phyloP scores from a whole-genome alignment of 192 early-diverging fungal species.

The Ambispora gerdemannii region DNA sequence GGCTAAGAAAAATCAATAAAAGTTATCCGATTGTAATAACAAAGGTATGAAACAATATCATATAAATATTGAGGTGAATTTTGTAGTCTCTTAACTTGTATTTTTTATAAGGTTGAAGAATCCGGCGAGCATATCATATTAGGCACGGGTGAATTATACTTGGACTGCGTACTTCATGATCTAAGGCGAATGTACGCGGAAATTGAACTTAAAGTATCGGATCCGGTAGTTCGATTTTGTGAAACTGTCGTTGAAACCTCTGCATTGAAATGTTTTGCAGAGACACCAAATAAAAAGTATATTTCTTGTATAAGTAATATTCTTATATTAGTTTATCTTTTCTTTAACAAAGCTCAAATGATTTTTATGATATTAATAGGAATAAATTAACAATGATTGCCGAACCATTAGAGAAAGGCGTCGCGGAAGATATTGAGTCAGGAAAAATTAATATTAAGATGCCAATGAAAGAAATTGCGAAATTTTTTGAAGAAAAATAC shows the following conservation, averaged over 20 bases:
- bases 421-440: conserved; percentile 90
- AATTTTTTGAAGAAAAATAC: conserved; percentile 82
- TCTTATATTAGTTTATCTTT: too few species aligned
- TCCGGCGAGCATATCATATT: conserved; percentile 95
- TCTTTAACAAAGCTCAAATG: too few species aligned
- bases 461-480: conserved; percentile 71
- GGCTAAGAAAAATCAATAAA: conserved; percentile 93
- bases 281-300: conserved; percentile 97
- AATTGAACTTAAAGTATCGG: conserved; percentile 97
- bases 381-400: conserved; percentile 96
- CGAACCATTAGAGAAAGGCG: conserved; percentile 87
- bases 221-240: conserved; percentile 93
- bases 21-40: conserved; percentile 88
- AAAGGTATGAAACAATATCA: too few species aligned
- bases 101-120: conserved; percentile 83
- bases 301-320: conserved; percentile 14
- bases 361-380: conserved; percentile 39
- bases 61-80: too few species aligned
- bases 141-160: conserved; percentile 92
- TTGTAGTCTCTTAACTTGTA: too few species aligned
- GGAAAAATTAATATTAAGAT: conserved; percentile 67
- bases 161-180: conserved; percentile 97
- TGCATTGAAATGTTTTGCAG: conserved; percentile 91
- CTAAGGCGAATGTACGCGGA: conserved; percentile 89
- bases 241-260: conserved; percentile 96